phyloP scores from a whole-genome alignment of 768 basidiomycete genomes.

The Xerocomellus intermedius region DNA sequence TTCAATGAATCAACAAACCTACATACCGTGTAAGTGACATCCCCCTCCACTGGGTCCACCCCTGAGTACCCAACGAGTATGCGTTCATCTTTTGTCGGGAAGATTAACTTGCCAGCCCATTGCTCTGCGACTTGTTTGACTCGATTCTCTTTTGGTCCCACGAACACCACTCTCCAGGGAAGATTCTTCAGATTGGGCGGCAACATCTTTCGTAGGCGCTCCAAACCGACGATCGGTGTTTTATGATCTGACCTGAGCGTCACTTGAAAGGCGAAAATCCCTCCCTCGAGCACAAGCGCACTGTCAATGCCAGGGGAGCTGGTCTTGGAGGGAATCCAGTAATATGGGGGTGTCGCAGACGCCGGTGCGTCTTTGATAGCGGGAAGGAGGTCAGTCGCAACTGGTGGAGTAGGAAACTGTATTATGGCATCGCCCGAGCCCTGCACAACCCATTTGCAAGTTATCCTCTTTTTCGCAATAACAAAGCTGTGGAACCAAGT shows the following conservation, averaged over 20 bases:
- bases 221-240: not conserved
- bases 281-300: not conserved
- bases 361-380: not conserved
- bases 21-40: not conserved
- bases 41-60: not conserved
- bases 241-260: accelerated
- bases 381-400: too few relatives aligned
- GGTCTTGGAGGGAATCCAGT: not conserved
- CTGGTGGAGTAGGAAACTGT: not conserved
- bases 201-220: not conserved
- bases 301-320: not conserved
- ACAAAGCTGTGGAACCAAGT: not conserved
- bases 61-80: not conserved
- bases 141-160: not conserved
- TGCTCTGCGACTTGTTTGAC: accelerated
- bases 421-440: too few relatives aligned
- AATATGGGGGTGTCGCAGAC: not conserved
- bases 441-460: not conserved
- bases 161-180: not conserved
- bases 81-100: accelerated
- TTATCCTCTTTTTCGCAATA: not conserved
- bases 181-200: not conserved
- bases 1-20: not conserved
- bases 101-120: not conserved
- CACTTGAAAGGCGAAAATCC: not conserved